Conservation (phyloP, 2,329 filamentous ascomycete genomes). For the Diaporthe vexans region DNA sequence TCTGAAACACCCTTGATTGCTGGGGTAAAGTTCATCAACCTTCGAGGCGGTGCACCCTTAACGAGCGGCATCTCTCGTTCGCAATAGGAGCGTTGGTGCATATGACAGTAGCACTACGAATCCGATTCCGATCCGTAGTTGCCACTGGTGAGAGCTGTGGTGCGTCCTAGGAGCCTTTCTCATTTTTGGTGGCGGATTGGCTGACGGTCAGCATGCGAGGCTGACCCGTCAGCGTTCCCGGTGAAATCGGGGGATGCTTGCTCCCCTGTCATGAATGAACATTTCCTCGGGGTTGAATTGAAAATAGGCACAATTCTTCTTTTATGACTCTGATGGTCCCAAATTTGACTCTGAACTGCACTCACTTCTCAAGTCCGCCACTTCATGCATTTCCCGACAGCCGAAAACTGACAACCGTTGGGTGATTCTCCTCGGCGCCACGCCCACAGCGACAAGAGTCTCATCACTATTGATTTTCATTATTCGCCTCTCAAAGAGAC, state of each 20-base stretch:
- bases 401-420: neutral
- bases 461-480: neutral
- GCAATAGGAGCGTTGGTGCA: neutral
- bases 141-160: neutral
- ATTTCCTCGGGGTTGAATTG: neutral
- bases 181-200: neutral
- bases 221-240: slow-evolving; percentile 24
- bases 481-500: neutral
- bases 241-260: fast-evolving
- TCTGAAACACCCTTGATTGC: neutral
- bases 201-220: slow-evolving; percentile 23
- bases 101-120: neutral
- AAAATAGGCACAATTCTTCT: fast-evolving
- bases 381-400: neutral
- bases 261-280: neutral
- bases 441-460: neutral
- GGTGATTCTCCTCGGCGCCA: neutral
- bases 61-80: neutral
- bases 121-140: neutral
- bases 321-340: neutral
- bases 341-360: neutral
- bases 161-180: neutral
- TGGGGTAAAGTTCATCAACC: neutral
- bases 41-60: neutral
- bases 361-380: neutral